Conservation (phyloP, 371 early-diverging fungal genomes). For the Haplosporangium sp. region DNA sequence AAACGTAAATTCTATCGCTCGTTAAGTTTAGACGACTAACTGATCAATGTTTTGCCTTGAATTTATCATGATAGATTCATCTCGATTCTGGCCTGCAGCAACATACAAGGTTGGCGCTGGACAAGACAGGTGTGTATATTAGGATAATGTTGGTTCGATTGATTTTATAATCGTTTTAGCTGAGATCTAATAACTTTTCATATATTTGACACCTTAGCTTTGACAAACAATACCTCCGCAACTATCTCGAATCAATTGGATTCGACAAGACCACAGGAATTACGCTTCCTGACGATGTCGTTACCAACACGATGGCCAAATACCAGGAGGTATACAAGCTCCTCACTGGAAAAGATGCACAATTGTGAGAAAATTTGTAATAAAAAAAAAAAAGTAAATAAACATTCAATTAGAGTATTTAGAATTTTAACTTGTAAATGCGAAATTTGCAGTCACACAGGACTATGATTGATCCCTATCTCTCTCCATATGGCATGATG, state of each 20-base stretch:
- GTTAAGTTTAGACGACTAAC: background rate
- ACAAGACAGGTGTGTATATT: constrained; percentile 79
- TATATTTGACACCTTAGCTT: constrained; percentile 64
- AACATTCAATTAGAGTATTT: background rate
- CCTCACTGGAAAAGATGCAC: constrained; percentile 84
- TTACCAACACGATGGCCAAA: constrained; percentile 85
- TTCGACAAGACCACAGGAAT: constrained; percentile 92
- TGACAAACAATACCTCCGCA: constrained; percentile 97
- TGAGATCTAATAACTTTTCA: background rate
- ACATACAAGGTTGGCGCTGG: constrained; percentile 82
- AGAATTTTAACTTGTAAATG: background rate
- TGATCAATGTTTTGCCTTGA: background rate
- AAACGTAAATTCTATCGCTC: no score
- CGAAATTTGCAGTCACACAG: background rate
- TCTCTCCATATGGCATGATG: no score
- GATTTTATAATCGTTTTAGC: background rate
- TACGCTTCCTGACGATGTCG: constrained; percentile 86
- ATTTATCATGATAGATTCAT: constrained; percentile 78
- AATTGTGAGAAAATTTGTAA: constrained; percentile 57
- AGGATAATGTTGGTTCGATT: background rate
- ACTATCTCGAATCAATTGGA: constrained; percentile 89
- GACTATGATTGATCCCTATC: no score
- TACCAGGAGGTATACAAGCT: constrained; percentile 91
- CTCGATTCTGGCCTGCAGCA: constrained; percentile 95
- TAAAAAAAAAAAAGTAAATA: background rate